Evolutionary conservation across 768 basidiomycete species (phyloP).

Genomic region (Dacryopinax primogenitus): DNA sequence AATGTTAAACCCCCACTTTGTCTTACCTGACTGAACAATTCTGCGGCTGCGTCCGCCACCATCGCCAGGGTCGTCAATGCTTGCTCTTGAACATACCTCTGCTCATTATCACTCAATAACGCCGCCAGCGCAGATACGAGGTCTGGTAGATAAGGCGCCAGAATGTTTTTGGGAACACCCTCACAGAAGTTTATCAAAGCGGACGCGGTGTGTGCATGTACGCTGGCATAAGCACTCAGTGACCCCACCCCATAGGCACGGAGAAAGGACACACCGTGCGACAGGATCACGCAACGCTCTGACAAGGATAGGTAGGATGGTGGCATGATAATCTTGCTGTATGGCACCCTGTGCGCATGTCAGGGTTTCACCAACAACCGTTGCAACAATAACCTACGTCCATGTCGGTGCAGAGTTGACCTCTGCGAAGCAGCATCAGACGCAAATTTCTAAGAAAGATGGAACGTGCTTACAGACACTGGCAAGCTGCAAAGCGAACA

Average conservation of each 20-base stretch:
- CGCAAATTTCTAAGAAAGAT: neutral
- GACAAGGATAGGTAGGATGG: slow-evolving; percentile 57
- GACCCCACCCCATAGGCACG: slow-evolving; percentile 4
- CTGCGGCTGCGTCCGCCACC: slow-evolving; percentile 76
- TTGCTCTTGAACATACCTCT: slow-evolving; percentile 72
- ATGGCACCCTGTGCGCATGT: slow-evolving; percentile 48
- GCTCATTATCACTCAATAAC: slow-evolving; percentile 44
- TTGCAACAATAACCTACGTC: slow-evolving; percentile 46
- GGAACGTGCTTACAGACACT: slow-evolving; percentile 51
- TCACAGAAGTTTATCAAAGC: slow-evolving; percentile 88
- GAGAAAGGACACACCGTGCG: slow-evolving; percentile 37
- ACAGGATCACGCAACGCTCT: slow-evolving; percentile 64
- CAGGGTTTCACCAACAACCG: neutral
- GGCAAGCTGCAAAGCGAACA: slow-evolving; percentile 65
- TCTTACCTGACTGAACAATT: slow-evolving; percentile 56
- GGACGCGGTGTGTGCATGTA: slow-evolving; percentile 75
- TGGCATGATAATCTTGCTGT: slow-evolving; percentile 54
- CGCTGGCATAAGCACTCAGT: slow-evolving; percentile 33
- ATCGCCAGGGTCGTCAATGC: slow-evolving; percentile 79
- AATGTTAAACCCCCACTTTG: neutral
- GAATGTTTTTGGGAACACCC: slow-evolving; percentile 59
- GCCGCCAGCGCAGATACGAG: slow-evolving; percentile 52
- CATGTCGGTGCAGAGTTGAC: slow-evolving; percentile 79
- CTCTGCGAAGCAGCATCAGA: slow-evolving; percentile 33
- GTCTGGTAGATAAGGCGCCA: slow-evolving; percentile 64